These are phyloP conservation scores for Laetiporus sulphureus DNA, from an alignment of 1,284 basidiomycete genomes.

Conservation along the genomic window DNA sequence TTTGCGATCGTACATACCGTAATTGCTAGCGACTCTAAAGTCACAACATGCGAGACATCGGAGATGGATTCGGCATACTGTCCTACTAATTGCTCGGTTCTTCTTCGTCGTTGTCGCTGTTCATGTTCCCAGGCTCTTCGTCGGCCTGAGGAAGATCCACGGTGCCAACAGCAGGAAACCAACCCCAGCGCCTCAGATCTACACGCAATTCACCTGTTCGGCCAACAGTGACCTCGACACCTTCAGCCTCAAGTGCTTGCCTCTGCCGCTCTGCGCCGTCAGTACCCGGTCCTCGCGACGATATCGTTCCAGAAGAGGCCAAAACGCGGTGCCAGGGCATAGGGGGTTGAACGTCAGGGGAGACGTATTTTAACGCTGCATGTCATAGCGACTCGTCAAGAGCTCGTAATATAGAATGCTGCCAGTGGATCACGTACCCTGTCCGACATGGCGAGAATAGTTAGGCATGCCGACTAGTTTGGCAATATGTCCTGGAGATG, in stretches of 20 bases:
- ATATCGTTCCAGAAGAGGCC: conserved; percentile 62
- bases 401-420: neutral
- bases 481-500: conserved; percentile 65
- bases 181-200: conserved; percentile 44
- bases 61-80: no score
- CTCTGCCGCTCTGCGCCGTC: conserved; percentile 60
- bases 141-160: no score
- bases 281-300: conserved; percentile 74
- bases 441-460: conserved; percentile 80
- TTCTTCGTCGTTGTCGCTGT: no score
- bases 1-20: no score
- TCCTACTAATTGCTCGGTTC: no score
- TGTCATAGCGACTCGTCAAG: neutral
- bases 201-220: conserved; percentile 43
- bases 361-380: conserved; percentile 64
- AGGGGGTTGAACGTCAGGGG: conserved; percentile 48
- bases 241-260: conserved; percentile 62
- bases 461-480: conserved; percentile 79
- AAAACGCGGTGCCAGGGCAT: conserved; percentile 76
- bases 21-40: no score
- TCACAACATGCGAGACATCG: no score
- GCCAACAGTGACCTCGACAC: conserved; percentile 52
- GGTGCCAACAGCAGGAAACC: conserved; percentile 44
- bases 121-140: no score
- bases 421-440: conserved; percentile 57